These are phyloP conservation scores for Pseudogymnoascus sp. DNA, from an alignment of 2,329 filamentous ascomycete genomes.

Conservation along the genomic window DNA sequence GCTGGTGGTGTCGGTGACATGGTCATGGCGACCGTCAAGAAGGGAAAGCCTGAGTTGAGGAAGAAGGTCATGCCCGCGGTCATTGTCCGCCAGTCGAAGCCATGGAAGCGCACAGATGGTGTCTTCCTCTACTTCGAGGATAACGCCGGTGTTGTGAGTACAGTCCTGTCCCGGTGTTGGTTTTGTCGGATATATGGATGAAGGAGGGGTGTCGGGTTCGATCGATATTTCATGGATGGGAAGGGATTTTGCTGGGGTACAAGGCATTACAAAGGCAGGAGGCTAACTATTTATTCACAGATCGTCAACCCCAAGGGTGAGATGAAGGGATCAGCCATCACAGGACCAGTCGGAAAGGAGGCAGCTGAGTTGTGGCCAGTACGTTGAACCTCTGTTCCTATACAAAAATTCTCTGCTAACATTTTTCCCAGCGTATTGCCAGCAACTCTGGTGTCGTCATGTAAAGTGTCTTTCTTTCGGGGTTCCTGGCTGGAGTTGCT, in stretches of 20 bases:
- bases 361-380: conserved; percentile 99
- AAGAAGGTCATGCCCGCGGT: conserved; percentile 99
- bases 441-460: conserved; percentile 99
- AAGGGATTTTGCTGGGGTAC: background rate
- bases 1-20: conserved; percentile 98
- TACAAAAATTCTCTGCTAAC: conserved; percentile 28
- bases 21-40: conserved; percentile 99
- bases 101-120: conserved; percentile 97
- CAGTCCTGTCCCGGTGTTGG: conserved; percentile 13
- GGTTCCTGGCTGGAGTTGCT: conserved; percentile 21
- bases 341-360: conserved; percentile 98
- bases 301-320: conserved; percentile 99
- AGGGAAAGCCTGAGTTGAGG: conserved; percentile 99
- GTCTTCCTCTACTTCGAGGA: conserved; percentile 99
- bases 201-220: background rate
- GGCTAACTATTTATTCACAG: conserved; percentile 43
- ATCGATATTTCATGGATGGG: background rate
- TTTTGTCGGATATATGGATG: background rate
- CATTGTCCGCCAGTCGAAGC: conserved; percentile 98
- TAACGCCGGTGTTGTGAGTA: conserved; percentile 94
- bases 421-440: conserved; percentile 73
- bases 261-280: conserved; percentile 1
- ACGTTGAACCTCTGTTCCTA: conserved; percentile 37
- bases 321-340: conserved; percentile 99
- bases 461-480: conserved; percentile 54